A percentile compares a stretch with the other conserved stretches of the same genome.
Conservation (phyloP, 129 eudicot genomes). For the Daucus carota region DNA sequence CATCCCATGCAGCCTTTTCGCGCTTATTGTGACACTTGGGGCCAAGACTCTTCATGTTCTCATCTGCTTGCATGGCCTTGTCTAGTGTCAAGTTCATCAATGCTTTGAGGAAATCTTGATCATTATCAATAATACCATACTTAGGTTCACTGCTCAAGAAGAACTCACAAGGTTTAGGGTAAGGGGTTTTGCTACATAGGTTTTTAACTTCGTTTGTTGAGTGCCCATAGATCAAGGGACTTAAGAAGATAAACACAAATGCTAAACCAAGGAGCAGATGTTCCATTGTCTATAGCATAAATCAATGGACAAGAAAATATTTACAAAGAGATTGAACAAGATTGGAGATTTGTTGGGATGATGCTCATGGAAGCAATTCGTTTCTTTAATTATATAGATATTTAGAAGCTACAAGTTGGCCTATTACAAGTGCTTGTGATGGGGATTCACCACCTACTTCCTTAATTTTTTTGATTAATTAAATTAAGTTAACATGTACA, state of each 20-base stretch:
- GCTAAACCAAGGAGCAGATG: constrained; percentile 19
- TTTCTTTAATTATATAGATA: neutral
- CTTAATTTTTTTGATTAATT: neutral
- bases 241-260: constrained; percentile 14
- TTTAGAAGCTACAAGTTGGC: neutral
- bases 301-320: neutral
- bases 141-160: constrained; percentile 32
- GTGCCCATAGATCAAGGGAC: constrained; percentile 24
- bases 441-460: neutral
- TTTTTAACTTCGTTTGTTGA: constrained; percentile 23
- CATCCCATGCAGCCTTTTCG: constrained; percentile 71
- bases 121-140: constrained; percentile 24
- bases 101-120: constrained; percentile 46
- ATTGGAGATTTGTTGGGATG: neutral
- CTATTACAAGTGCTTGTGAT: neutral
- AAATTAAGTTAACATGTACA: neutral
- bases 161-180: constrained; percentile 61
- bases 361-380: neutral
- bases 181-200: constrained; percentile 69
- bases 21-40: constrained; percentile 38
- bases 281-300: constrained; percentile 17
- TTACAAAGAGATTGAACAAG: neutral
- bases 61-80: constrained; percentile 31
- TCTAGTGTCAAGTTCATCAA: constrained; percentile 41
- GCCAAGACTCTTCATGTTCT: constrained; percentile 36